These are phyloP conservation scores for Xylariaceae sp. DNA, from an alignment of 2,329 filamentous ascomycete genomes.

Conservation along the genomic window DNA sequence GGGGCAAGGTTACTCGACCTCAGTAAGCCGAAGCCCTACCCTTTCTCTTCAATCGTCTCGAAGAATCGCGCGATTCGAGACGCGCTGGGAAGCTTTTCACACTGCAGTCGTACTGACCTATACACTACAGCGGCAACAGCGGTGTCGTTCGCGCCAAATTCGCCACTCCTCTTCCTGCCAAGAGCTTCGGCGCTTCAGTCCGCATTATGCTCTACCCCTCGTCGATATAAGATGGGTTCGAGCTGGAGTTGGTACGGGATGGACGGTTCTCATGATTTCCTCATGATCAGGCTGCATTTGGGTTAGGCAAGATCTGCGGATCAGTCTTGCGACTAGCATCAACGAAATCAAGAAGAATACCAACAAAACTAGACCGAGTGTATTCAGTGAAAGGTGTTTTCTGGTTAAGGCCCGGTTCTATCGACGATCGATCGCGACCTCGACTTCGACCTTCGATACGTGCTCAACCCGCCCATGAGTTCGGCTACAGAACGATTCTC, in stretches of 20 bases:
- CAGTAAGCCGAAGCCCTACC: slow-evolving; percentile 43
- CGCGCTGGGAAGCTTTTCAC: no score
- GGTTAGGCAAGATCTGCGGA: slow-evolving; percentile 50
- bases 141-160: slow-evolving; percentile 98
- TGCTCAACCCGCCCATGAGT: no score
- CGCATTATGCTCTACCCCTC: slow-evolving; percentile 98
- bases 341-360: slow-evolving; percentile 32
- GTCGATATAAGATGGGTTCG: slow-evolving; percentile 74
- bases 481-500: no score
- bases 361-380: slow-evolving; percentile 22
- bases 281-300: slow-evolving; percentile 24
- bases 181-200: slow-evolving; percentile 94
- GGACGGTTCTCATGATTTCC: slow-evolving; percentile 52
- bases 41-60: no score
- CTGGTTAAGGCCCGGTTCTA: slow-evolving; percentile 7
- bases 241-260: slow-evolving; percentile 57
- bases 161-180: slow-evolving; percentile 89
- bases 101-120: slow-evolving; percentile 16
- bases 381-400: slow-evolving; percentile 14
- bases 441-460: no score
- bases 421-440: no score
- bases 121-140: slow-evolving; percentile 69
- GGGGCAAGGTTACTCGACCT: slow-evolving; percentile 95
- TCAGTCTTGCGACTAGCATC: slow-evolving; percentile 33
- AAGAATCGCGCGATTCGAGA: no score